Base-by-base conservation (phyloP, 2,329 filamentous ascomycete genomes). In the Fusarium keratoplasticum region DNA sequence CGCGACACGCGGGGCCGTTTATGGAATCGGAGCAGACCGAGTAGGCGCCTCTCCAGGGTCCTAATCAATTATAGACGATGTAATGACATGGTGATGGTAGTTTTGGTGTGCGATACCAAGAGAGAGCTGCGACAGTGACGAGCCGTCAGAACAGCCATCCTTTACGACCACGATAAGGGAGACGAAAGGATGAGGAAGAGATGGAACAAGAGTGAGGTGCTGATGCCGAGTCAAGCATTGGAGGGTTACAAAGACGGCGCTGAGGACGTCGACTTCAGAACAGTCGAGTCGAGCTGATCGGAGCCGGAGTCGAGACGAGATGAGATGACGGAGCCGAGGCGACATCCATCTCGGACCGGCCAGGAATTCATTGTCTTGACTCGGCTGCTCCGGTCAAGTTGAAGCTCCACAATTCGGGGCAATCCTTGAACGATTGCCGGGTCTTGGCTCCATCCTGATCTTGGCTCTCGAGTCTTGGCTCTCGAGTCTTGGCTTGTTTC, bases 1-100 rank as follows among this genome's bases (percentile, higher is more conserved):
- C 82, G 3, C 82, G 83, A 58, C 83, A 84, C 71, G 80, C 82
- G 47, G 83, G 80, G 16, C 82, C 81, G 14, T 80, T 83, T 38
- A 79, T 76, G 64, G 84, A 84, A 69, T 74, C 79, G 71, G 80
- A 81, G 72, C 74, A 78, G 66, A 54, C 67, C 31, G 67, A 68
- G 58, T 74, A 66, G 66, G 62, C 27, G 33, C 20, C 25, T n/a
- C 9, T 27, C 22, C 27, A 20, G 11, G 11, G 47, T 31, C 44
- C 22, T 40, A 52, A 60, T 50, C 25, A 22, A 59, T 50, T 66
- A 64, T 73, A 61, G 67, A 76, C 47, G 69, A 69, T 73, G 29
- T 69, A 71, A 75, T 73, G 72, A 73, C 18, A 22, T 62, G 61
- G 64, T 69, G 58, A 36, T 47, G 25, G 66, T 64, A 64, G 58